Evolutionary conservation across 2,329 filamentous ascomycete genomes (phyloP), one percentile per base, ranked within the genome.

Genomic region (Aspergillus arachidicola): DNA sequence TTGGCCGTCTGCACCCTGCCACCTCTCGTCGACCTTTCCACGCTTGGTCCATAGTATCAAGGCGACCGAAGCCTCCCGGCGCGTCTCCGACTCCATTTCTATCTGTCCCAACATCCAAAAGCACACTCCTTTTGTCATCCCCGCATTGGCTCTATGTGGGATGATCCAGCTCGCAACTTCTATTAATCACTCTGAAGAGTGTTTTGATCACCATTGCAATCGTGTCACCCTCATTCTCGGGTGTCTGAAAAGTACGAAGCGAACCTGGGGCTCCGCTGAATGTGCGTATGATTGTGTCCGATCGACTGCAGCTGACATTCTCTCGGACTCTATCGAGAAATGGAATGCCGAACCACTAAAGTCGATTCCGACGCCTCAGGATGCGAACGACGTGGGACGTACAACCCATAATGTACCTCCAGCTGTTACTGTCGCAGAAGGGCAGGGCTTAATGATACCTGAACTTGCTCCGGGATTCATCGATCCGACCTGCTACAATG

Each of bases 191-290:
- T 73, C 71, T 2, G 68, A 72, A 23, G 75, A 77, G n/a, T 78
- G 76, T 51, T 74, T 74, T n/a, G 76, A 78, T 32, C 76, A 78
- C 36, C 76, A 78, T 54, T 74, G 71, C 30, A 78, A 78, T 51
- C 72, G 76, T n/a, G 73, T 78, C 3, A 72, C 72, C 11, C 70
- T 78, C 3, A 71, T 77, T 7, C 70, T 78, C 7, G 76, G 76
- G 1, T 76, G 74, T 50, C 61, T 78, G 28, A 77, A 77, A 55
- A 71, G 68, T 23, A 69, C 72, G 19, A 71, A 69, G 21, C 65
- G 68, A 9, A 77, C 68, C 7, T 77, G 75, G 75, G 62, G 64
- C 43, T 61, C 77, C 4, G 75, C 73, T 4, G 68, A 73, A 36
- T 60, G 67, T 23, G 69, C 75, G 1, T 74, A 75, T 32, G 68